Base-by-base conservation (phyloP, 2,329 filamentous ascomycete genomes). In the Endoconidiophora polonica region DNA sequence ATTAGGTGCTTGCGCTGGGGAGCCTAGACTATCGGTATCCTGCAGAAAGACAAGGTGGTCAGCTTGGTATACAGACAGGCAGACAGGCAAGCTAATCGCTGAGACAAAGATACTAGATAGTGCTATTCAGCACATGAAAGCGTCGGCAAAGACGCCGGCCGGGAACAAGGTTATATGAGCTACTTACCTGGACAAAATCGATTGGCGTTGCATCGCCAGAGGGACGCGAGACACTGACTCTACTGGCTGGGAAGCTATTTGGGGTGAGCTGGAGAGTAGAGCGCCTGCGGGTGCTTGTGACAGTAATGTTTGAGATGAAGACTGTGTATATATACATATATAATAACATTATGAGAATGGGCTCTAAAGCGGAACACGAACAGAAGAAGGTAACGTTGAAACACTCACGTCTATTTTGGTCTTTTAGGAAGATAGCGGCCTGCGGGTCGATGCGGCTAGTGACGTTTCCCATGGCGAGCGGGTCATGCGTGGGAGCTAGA, bases 381-480 rank as follows among this genome's bases (percentile, higher is more conserved):
- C 20, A 43, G 12, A 9, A 14, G 9, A 43, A 12, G 12, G 20
- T 43, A n/a, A 18, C 18, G 41, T 24, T 12, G 20, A 38, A 52
- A 59, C 59, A 69, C 82, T 63, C 74, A 96, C 91, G 79, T 74
- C 87, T 80, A 64, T 77, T 85, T 72, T 94, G 91, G 64, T 98
- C 91, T 69, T 84, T 83, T 62, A 96, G 72, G 65, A 83, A 93
- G 63, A 96, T 70, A 59, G 77, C 68, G 58, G 78, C 74, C 63
- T 79, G 84, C 61, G 95, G 88, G 59, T 94, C 88, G 60, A 81
- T 79, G 66, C 80, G 83, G 72, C 88, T 95, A 65, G 79, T 81
- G 66, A 95, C 81, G 70, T 83, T 87, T 62, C 91, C 91, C 91
- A 98, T 98, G 65, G 67, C 75, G 68, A 65, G 58, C 54, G 43